Evolutionary conservation across 768 basidiomycete species (phyloP).

Genomic region (Daedaleopsis sinensis): DNA sequence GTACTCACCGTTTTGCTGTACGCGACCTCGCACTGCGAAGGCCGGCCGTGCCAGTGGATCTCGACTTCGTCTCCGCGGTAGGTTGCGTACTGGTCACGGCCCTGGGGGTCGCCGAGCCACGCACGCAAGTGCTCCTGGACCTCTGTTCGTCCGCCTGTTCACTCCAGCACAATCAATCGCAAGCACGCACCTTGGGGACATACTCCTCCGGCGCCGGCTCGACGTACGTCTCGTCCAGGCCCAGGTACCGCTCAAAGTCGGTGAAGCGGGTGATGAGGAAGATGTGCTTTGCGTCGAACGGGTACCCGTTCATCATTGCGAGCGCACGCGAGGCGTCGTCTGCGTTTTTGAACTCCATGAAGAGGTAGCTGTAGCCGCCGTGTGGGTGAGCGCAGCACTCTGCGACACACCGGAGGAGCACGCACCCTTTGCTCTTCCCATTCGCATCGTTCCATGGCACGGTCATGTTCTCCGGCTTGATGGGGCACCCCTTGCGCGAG

Average conservation of each 20-base stretch:
- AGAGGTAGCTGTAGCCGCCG: constrained; percentile 62
- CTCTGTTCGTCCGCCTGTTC: neutral
- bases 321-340: constrained; percentile 75
- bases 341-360: constrained; percentile 73
- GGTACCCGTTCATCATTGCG: constrained; percentile 69
- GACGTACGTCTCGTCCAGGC: constrained; percentile 75
- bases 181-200: constrained; percentile 60
- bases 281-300: constrained; percentile 86
- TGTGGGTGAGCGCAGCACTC: neutral
- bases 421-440: constrained; percentile 92
- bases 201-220: constrained; percentile 80
- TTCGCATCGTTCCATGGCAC: constrained; percentile 86
- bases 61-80: constrained; percentile 91
- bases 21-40: constrained; percentile 81
- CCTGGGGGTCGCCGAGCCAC: constrained; percentile 91
- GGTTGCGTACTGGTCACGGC: constrained; percentile 95
- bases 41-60: constrained; percentile 92
- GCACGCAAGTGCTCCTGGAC: constrained; percentile 89
- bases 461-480: constrained; percentile 77
- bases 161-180: neutral
- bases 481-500: constrained; percentile 72
- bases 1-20: constrained; percentile 69
- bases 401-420: neutral
- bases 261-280: constrained; percentile 87
- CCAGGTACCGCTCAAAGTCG: constrained; percentile 83